These are phyloP conservation scores for Jaltomata sinuosa DNA, from an alignment of 257 asterid genomes.

Conservation along the genomic window DNA sequence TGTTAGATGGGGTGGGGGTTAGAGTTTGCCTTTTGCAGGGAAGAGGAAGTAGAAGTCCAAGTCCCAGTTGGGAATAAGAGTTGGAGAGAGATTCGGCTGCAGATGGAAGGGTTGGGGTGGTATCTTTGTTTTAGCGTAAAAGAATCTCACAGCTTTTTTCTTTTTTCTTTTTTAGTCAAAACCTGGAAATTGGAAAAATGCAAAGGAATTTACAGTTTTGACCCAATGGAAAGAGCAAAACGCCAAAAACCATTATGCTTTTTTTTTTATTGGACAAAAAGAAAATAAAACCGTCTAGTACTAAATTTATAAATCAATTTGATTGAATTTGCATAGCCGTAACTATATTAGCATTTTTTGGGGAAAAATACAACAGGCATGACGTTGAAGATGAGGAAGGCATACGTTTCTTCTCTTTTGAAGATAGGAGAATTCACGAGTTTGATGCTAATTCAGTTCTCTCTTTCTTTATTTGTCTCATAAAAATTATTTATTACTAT, in stretches of 20 bases:
- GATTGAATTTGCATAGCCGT: not conserved
- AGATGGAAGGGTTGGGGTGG: not conserved
- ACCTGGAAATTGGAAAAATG: not conserved
- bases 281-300: not conserved
- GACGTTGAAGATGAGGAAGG: not conserved
- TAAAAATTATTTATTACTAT: too few species aligned
- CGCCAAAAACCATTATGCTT: not conserved
- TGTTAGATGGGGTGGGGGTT: not conserved
- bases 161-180: not conserved
- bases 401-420: not conserved
- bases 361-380: not conserved
- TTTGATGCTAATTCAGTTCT: not conserved
- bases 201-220: not conserved
- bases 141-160: not conserved
- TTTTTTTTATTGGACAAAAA: not conserved
- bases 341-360: not conserved
- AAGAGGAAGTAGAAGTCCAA: not conserved
- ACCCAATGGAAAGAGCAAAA: not conserved
- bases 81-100: not conserved
- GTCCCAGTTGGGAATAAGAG: not conserved
- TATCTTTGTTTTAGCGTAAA: not conserved
- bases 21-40: not conserved
- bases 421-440: not conserved
- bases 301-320: not conserved
- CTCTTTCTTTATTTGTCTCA: not conserved